phyloP scores from a whole-genome alignment of 2,329 filamentous ascomycete species.

The Diaporthe eres region DNA sequence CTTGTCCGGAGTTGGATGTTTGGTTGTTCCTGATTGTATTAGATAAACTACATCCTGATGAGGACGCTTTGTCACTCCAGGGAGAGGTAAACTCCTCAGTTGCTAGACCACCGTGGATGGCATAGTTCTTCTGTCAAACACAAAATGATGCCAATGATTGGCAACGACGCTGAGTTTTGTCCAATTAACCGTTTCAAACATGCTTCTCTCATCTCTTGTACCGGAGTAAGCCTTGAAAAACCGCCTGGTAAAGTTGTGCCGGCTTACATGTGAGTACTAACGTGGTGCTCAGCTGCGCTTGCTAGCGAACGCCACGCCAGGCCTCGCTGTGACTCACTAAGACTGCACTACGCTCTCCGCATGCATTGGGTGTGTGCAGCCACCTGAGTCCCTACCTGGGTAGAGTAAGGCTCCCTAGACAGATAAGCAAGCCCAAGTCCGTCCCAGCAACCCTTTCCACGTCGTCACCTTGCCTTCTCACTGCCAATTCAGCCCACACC shows the following conservation, averaged over 20 bases:
- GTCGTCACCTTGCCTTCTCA: neutral
- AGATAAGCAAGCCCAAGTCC: neutral
- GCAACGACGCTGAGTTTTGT: neutral
- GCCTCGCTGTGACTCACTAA: constrained; percentile 16
- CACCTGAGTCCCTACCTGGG: neutral
- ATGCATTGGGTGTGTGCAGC: neutral
- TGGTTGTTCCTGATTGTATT: neutral
- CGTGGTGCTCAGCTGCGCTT: neutral
- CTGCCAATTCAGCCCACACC: neutral
- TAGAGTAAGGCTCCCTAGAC: neutral
- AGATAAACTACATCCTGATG: too few species aligned
- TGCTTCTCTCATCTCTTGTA: fast-evolving
- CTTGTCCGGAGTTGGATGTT: neutral
- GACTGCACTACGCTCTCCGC: neutral
- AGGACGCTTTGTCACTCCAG: neutral
- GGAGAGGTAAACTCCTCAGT: too few species aligned
- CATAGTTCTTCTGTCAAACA: too few species aligned
- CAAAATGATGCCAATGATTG: neutral
- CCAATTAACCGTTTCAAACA: too few species aligned
- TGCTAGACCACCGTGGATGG: too few species aligned
- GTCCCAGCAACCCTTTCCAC: neutral
- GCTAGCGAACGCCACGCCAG: neutral
- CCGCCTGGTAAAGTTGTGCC: too few species aligned
- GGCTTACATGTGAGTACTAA: neutral
- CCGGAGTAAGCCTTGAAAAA: neutral